phyloP scores from a whole-genome alignment of 2,329 filamentous ascomycete genomes.

The Byssothecium circinans region DNA sequence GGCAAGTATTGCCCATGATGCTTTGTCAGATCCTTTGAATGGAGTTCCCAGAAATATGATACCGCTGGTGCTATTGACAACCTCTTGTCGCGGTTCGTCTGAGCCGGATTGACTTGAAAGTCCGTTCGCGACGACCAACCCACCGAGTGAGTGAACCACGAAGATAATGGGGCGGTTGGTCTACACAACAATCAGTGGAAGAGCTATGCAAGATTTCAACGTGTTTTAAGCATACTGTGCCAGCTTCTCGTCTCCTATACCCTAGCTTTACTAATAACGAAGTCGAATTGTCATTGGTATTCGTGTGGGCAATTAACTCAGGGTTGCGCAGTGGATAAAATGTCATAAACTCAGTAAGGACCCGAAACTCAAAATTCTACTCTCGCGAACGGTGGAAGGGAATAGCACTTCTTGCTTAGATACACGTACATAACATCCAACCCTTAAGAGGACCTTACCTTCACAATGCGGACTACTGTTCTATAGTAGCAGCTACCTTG shows the following conservation, averaged over 20 bases:
- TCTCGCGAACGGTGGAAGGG: constrained; percentile 1
- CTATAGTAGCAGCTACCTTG: too few relatives aligned
- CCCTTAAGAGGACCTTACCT: too few relatives aligned
- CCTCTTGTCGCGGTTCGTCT: constrained; percentile 5
- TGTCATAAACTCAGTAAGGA: constrained; percentile 2
- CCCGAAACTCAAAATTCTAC: constrained; percentile 4
- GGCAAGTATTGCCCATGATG: constrained; percentile 1
- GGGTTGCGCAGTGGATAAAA: constrained; percentile 2
- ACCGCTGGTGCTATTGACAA: constrained; percentile 2
- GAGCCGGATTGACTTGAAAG: constrained; percentile 2
- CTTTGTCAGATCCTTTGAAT: constrained; percentile 4
- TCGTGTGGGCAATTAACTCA: neutral
- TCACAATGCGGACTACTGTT: too few relatives aligned
- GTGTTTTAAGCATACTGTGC: neutral
- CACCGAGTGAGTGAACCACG: constrained; percentile 6
- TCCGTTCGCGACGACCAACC: constrained; percentile 3
- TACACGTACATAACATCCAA: too few relatives aligned
- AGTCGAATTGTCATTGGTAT: constrained; percentile 2
- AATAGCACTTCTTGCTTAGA: too few relatives aligned
- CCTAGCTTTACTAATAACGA: constrained; percentile 1
- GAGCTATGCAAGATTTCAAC: too few relatives aligned
- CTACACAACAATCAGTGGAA: neutral
- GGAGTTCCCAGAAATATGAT: constrained; percentile 6
- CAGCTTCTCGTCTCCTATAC: constrained; percentile 1
- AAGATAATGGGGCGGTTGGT: constrained; percentile 4